Evolutionary conservation across 78 protist genomes (phyloP), one percentile per base, ranked within the genome.

Genomic region (Dictyostelium brefeldianum): DNA sequence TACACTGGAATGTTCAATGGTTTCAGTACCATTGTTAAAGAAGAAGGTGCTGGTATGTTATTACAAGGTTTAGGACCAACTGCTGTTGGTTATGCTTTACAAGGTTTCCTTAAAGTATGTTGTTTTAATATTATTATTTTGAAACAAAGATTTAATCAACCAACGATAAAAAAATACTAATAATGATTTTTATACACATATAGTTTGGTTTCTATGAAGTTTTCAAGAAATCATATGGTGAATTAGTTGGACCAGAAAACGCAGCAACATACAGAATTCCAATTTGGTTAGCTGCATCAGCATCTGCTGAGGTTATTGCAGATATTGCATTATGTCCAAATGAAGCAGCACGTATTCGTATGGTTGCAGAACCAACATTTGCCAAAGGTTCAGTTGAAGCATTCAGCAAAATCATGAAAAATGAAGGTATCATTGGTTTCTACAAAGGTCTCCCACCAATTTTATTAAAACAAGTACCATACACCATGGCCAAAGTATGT

Each of bases 171-270:
- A 3, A 51, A 51, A 51, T 51, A 14, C 15, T 51, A 51, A 51
- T 14, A 51, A 51, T 51, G 10, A 14, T 51, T 51, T 51, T 51
- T 51, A 14, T 48, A 9, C 8, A n/a, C n/a, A n/a, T n/a, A n/a
- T 51, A 51, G 56, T 97, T 93, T 78, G 98, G 98, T 81, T 91
- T 95, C 96, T 96, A 97, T 93, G 98, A 97, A 92, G 36, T 94
- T 54, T 97, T 97, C 97, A 97, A 97, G 89, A 84, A 95, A 90
- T 59, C 74, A 22, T 97, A 95, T 95, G 80, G 81, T 92, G 92
- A 95, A 57, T 9, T 50, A 5, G 91, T 80, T 54, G 98, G 98
- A 62, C 92, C 95, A 82, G 98, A 97, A 89, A 91, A 90, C 79
- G 91, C 98, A 50, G 59, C n/a, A 67, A n/a, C 81, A 84, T 96